Evolutionary conservation across 192 early-diverging fungal genomes (phyloP).

Genomic region (Cladochytrium replicatum): DNA sequence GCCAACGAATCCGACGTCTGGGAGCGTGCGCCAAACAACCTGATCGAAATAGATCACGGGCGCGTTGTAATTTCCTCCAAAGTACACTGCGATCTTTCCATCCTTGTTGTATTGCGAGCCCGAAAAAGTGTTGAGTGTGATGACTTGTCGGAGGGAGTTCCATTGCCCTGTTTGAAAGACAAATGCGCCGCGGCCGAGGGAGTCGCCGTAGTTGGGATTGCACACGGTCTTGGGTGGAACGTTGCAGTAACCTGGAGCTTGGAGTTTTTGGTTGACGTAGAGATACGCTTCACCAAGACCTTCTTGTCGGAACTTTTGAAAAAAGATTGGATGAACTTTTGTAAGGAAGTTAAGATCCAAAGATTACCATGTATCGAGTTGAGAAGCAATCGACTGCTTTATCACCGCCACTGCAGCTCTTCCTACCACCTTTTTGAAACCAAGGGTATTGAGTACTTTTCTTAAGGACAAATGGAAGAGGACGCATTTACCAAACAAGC

Average conservation of each 20-base stretch:
- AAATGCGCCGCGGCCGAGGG: constrained; percentile 41
- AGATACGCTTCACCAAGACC: constrained; percentile 45
- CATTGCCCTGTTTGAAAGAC: constrained; percentile 33
- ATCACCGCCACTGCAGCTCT: constrained; percentile 38
- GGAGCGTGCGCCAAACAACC: constrained; percentile 1
- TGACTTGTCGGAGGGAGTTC: constrained; percentile 30
- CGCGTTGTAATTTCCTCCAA: constrained; percentile 11
- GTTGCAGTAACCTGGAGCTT: constrained; percentile 11
- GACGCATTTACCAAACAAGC: constrained; percentile 27
- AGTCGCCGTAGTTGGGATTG: constrained; percentile 38
- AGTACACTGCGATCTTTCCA: constrained; percentile 16
- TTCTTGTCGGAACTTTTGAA: constrained; percentile 31
- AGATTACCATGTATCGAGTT: constrained; percentile 35
- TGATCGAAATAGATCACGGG: constrained; percentile 13
- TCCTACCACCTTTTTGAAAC: constrained; percentile 30
- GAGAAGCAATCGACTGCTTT: constrained; percentile 47
- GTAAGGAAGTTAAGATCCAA: background rate
- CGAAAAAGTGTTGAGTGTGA: constrained; percentile 23
- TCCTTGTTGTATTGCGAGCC: constrained; percentile 3
- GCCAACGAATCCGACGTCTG: constrained; percentile 15
- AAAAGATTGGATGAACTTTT: background rate
- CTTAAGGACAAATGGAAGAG: constrained; percentile 6
- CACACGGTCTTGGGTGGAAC: constrained; percentile 37
- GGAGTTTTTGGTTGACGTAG: constrained; percentile 10
- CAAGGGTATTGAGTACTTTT: too few relatives aligned